Base-by-base conservation (phyloP, 495 filamentous ascomycete genomes). In the Penicillium riverlandense region DNA sequence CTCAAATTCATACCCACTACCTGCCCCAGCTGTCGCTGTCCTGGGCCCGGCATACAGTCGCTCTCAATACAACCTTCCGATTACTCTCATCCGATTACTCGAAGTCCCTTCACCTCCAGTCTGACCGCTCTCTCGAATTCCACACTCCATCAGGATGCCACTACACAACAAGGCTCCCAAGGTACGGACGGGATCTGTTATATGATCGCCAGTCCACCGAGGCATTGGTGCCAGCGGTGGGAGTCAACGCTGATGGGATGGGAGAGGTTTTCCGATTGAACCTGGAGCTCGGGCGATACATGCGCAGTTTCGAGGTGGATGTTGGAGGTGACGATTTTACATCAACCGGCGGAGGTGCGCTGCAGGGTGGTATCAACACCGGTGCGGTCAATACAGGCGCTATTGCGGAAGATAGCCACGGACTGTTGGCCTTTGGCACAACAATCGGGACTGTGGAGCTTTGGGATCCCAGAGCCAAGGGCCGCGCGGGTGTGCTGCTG, bases 1-100 rank as follows among this genome's bases (percentile, higher is more conserved):
- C 92, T 7, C 92, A 97, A 63, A 95, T 96, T 48, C 92, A 96
- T 60, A 86, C 87, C 6, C 95, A 99, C 59, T 85, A 95, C 54
- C 77, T 96, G 11, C 89, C 90, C 32, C 90, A 96, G 49, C 74
- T 97, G 6, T 90, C 94, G 3, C 76, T 99, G 1, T 95, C 89
- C 7, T 99, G 84, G 66, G 79, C 91, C 10, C 84, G 92, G 12
- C 94, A 99, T 63, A 97, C 94, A 0, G 84, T 85, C 14, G 82
- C 88, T 5, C 77, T 96, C n/a, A 99, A 97, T 57, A 84, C 88
- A 13, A 96, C 88, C 2, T 99, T 99, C 59, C 58, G 88, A 13
- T 74, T 99, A 8, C 82, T 96, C n/a, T 94, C 90, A 5, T 80
- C 80, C 44, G 94, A 97, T 62, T 96, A 96, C 59, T 83, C 90